phyloP scores from a whole-genome alignment of 2,329 filamentous ascomycete species.

The Talaromyces sp. region DNA sequence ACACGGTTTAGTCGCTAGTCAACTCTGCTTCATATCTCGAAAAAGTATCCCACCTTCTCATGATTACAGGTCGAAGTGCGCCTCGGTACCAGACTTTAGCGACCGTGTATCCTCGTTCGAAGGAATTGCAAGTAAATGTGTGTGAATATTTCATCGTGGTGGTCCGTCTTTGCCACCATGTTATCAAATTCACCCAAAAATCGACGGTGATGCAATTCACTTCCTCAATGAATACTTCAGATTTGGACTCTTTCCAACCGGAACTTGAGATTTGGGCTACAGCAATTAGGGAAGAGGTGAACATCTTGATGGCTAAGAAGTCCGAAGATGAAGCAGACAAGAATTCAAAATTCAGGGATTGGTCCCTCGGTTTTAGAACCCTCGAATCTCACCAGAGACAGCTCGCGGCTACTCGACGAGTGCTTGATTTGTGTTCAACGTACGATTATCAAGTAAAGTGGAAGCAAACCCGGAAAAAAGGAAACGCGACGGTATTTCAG shows the following conservation, averaged over 20 bases:
- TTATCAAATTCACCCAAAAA: slow-evolving; percentile 34
- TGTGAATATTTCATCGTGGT: slow-evolving; percentile 44
- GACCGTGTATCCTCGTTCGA: slow-evolving; percentile 40
- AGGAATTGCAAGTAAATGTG: slow-evolving; percentile 33
- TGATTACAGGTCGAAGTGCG: slow-evolving; percentile 40
- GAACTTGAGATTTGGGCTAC: slow-evolving; percentile 36
- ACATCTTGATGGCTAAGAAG: slow-evolving; percentile 26
- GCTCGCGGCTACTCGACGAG: slow-evolving; percentile 18
- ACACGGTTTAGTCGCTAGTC: neutral
- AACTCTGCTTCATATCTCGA: slow-evolving; percentile 33
- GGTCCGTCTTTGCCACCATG: slow-evolving; percentile 38
- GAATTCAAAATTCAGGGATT: slow-evolving; percentile 6
- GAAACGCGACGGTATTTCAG: slow-evolving; percentile 28
- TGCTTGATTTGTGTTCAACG: slow-evolving; percentile 41
- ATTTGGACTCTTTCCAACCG: slow-evolving; percentile 26
- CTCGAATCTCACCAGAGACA: neutral
- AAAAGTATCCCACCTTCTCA: slow-evolving; percentile 41
- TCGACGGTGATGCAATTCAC: slow-evolving; percentile 31
- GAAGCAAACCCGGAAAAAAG: slow-evolving; percentile 43
- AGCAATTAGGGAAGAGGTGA: slow-evolving; percentile 38
- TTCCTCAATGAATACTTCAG: slow-evolving; percentile 30
- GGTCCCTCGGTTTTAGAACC: neutral
- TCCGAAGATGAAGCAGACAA: slow-evolving; percentile 25
- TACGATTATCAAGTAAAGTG: slow-evolving; percentile 42
- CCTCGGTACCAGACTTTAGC: slow-evolving; percentile 41